Evolutionary conservation across 2,329 filamentous ascomycete species (phyloP).

Genomic region (Colletotrichum chrysophilum): DNA sequence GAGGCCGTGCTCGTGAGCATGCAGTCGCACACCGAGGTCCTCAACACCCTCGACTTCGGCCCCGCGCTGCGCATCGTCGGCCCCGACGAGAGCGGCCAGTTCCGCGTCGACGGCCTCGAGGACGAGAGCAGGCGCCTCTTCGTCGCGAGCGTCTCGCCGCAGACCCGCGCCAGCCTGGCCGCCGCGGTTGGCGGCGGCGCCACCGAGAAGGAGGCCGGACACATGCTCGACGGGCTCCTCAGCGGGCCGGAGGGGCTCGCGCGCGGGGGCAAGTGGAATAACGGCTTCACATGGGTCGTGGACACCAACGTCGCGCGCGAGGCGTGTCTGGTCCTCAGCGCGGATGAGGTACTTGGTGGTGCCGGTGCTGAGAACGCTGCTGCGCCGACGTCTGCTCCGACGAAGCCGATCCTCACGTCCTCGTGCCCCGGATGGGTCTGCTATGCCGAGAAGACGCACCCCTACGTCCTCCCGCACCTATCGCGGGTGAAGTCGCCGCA

Average conservation of each 20-base stretch:
- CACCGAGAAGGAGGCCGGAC: slow-evolving; percentile 74
- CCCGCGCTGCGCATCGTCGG: slow-evolving; percentile 50
- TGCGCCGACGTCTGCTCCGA: not conserved
- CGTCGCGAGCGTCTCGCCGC: slow-evolving; percentile 90
- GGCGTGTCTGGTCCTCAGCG: slow-evolving; percentile 79
- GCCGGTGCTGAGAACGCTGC: not conserved
- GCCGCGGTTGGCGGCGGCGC: slow-evolving; percentile 78
- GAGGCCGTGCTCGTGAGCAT: slow-evolving; percentile 96
- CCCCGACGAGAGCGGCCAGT: slow-evolving; percentile 35
- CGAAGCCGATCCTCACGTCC: slow-evolving; percentile 77
- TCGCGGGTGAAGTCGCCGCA: slow-evolving; percentile 94
- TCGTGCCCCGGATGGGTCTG: slow-evolving; percentile 98
- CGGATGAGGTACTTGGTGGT: slow-evolving; percentile 67
- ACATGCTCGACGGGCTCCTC: slow-evolving; percentile 84
- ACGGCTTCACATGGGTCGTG: slow-evolving; percentile 85
- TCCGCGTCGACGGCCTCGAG: slow-evolving; percentile 57
- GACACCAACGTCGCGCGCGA: slow-evolving; percentile 88
- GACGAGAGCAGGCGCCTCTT: slow-evolving; percentile 75
- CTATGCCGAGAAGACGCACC: slow-evolving; percentile 98
- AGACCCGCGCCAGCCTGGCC: slow-evolving; percentile 87
- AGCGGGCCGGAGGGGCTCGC: slow-evolving; percentile 72
- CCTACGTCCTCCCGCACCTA: slow-evolving; percentile 88
- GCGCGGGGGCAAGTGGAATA: slow-evolving; percentile 72
- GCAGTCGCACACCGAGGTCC: slow-evolving; percentile 91
- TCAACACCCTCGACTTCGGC: slow-evolving; percentile 77